phyloP scores from a whole-genome alignment of 352 stramenopile genomes.

The Globisporangium cystogenes region DNA sequence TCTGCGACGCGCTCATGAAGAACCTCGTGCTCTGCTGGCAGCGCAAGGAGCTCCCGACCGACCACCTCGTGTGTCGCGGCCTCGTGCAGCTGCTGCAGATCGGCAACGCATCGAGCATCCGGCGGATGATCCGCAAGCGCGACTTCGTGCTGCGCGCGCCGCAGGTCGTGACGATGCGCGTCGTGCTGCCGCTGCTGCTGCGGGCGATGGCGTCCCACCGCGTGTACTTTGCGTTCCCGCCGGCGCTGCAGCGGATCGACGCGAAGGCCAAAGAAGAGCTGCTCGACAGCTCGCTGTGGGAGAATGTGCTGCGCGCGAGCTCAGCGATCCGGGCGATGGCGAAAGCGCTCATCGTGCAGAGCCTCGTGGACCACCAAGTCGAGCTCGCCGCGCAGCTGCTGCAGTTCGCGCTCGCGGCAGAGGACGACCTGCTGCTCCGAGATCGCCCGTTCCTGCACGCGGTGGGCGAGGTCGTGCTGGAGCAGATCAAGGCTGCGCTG shows the following conservation, averaged over 20 bases:
- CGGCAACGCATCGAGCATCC: constrained; percentile 69
- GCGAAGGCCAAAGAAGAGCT: constrained; percentile 42
- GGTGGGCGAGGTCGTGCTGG: constrained; percentile 51
- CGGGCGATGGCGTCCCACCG: constrained; percentile 51
- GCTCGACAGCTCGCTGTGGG: constrained; percentile 43
- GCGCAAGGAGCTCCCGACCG: constrained; percentile 66
- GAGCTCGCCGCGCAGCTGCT: constrained; percentile 49
- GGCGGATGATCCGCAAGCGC: constrained; percentile 80
- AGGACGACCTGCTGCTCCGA: constrained; percentile 60
- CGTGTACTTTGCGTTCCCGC: constrained; percentile 36
- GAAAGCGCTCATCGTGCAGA: constrained; percentile 67
- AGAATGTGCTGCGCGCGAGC: constrained; percentile 65
- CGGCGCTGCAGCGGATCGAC: constrained; percentile 24
- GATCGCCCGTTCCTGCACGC: constrained; percentile 74
- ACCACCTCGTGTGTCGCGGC: constrained; percentile 68
- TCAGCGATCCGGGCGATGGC: constrained; percentile 62
- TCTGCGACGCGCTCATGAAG: constrained; percentile 72
- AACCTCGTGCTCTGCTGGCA: constrained; percentile 56
- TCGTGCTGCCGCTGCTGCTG: constrained; percentile 64
- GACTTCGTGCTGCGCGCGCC: constrained; percentile 76
- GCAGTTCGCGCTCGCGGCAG: constrained; percentile 46
- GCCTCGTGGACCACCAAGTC: constrained; percentile 50
- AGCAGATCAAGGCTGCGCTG: constrained; percentile 35
- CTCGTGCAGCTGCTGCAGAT: constrained; percentile 85
- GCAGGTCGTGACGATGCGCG: constrained; percentile 76